Evolutionary conservation across 2,329 filamentous ascomycete species (phyloP), one percentile per base, ranked within the genome.

Genomic region (Talaromyces sp.): DNA sequence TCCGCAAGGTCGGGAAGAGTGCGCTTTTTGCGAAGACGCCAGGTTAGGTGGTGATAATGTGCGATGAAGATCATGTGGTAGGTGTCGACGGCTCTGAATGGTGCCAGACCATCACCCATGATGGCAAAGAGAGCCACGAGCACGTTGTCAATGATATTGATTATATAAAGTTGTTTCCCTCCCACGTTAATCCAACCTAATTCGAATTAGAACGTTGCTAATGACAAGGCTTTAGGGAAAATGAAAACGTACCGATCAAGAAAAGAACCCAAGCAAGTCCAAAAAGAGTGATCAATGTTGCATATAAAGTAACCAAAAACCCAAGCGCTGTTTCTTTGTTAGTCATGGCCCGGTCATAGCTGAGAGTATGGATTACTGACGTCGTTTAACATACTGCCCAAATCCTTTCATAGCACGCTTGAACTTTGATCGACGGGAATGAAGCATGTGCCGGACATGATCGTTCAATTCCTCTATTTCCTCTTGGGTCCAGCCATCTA

Each of bases 241-340:
- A 22, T 13, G 14, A 56, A 19, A 9, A 66, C 75, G 64, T 76
- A 81, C 89, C 91, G 74, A 96, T 96, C 63, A 96, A 81, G 78
- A 94, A 95, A n/a, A 96, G 84, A 1, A 96, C 92, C 92, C 92
- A 96, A 0, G 90, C 90, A 13, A 94, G 82, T 72, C 92, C 92
- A 70, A 96, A 96, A 0, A 93, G 82, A 0, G 92, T 95, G 70
- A 96, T 93, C 22, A 94, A 82, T 0, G 85, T 88, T 9, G 91
- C 92, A 75, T 96, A 96, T 3, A 96, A 78, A 0, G 91, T 95
- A 65, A 96, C 90, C 63, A 93, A 84, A 73, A 95, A 92, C 1
- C 92, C 92, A 43, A 96, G 82, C 1, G 92, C 84, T 87, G 64
- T 50, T 57, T 61, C 13, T 3, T 60, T 22, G 61, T 68, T 39